Evolutionary conservation across 768 basidiomycete genomes (phyloP), one percentile per base, ranked within the genome.

Genomic region (Psilocybe subaeruginosa): DNA sequence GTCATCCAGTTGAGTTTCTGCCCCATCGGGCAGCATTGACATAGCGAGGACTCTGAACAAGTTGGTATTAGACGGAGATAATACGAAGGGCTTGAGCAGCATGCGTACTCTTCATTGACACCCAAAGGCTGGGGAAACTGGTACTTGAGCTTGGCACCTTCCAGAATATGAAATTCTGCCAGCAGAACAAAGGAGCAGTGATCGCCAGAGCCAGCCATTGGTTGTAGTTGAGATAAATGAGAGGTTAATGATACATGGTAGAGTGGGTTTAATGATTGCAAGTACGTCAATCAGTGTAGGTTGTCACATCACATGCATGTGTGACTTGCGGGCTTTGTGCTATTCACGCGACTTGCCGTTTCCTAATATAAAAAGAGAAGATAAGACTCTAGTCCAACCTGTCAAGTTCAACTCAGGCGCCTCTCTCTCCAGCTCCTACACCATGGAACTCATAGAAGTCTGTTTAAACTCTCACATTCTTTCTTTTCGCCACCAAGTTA

Each of bases 91-190:
- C 33, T 35, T 35, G 33, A 35, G 11, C 33, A 30, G 3, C 4
- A 56, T 46, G 76, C 85, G 67, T 72, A 97, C 96, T 93, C 91
- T 74, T 97, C 95, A 82, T 99, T 93, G 59, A 93, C 88, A 8
- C 97, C 97, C 37, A 97, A 82, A 11, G 95, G 93, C 69, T 92
- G 92, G 8, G 97, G 97, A 71, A 97, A 98, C 76, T 99, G 95
- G 74, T 97, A 96, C 45, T 93, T 91, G 64, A 99, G 81, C 65
- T 94, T 91, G 2, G 96, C 92, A 35, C 97, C 97, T 59, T 91
- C 87, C 71, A 94, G 89, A 65, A 99, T 98, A 79, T 99, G 93
- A 78, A 99, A 99, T 74, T 99, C 97, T n/a, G 97, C 97, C 56
- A 99, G 85, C 51, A 99, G 82, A 61, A 97, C 91, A 77, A 96